A percentile compares a stretch with the other conserved stretches of the same genome.
phyloP scores from a whole-genome alignment of 2,329 filamentous ascomycete genomes.

The Westerdykella sp. region DNA sequence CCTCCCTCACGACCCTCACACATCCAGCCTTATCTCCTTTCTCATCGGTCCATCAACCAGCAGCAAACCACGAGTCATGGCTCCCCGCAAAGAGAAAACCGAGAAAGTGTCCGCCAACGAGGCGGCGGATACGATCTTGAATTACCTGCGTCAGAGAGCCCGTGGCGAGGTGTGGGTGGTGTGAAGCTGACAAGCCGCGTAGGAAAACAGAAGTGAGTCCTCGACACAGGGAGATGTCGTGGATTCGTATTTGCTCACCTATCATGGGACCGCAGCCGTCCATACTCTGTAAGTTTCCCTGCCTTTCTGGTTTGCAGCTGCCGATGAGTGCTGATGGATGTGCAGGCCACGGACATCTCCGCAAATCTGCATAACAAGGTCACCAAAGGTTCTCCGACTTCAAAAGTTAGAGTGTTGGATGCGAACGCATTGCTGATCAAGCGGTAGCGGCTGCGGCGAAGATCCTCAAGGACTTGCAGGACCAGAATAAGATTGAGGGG shows the following conservation, averaged over 20 bases:
- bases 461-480: constrained; percentile 56
- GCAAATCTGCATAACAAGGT: constrained; percentile 57
- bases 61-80: constrained; percentile 18
- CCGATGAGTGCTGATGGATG: not conserved
- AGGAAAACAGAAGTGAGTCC: constrained; percentile 46
- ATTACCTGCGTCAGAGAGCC: constrained; percentile 45
- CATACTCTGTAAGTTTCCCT: constrained; percentile 44
- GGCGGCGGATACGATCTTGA: constrained; percentile 42
- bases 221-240: not conserved
- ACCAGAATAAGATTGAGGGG: constrained; percentile 54
- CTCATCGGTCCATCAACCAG: not conserved
- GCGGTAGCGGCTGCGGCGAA: constrained; percentile 52
- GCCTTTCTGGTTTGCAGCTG: not conserved
- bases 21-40: not conserved
- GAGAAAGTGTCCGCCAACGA: constrained; percentile 32
- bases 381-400: constrained; percentile 43
- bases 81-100: constrained; percentile 34
- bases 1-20: not conserved
- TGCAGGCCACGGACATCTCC: constrained; percentile 51
- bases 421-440: constrained; percentile 5
- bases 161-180: not conserved
- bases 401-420: not conserved
- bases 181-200: constrained; percentile 5
- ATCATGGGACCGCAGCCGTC: constrained; percentile 42
- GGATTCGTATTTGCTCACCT: not conserved